These are phyloP conservation scores for Clitoria ternatea DNA, from an alignment of 306 rosid species.

Conservation along the genomic window DNA sequence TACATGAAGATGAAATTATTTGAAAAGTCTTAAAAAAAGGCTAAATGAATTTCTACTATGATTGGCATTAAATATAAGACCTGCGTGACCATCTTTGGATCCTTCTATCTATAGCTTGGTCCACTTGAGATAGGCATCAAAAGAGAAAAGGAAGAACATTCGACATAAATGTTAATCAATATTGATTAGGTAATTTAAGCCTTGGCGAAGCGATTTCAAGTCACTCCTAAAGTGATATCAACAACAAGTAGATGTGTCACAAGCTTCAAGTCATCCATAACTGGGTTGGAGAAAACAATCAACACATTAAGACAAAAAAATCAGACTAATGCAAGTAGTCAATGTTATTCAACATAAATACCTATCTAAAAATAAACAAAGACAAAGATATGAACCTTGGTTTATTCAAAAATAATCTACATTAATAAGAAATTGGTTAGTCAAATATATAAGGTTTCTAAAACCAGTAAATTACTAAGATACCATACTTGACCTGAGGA, in stretches of 20 bases:
- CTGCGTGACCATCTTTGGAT: constrained; percentile 66
- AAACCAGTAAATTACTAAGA: constrained; percentile 2
- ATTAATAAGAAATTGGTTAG: constrained; percentile 20
- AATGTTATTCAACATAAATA: constrained; percentile 47
- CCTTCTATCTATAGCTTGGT: constrained; percentile 61
- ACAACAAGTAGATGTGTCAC: constrained; percentile 89
- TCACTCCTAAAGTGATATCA: constrained; percentile 67
- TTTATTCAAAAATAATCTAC: constrained; percentile 79
- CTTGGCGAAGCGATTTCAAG: constrained; percentile 69
- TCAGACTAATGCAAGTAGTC: constrained; percentile 55
- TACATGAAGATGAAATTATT: constrained; percentile 61
- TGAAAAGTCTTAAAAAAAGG: constrained; percentile 73
- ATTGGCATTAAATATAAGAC: constrained; percentile 62
- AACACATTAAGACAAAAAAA: constrained; percentile 28
- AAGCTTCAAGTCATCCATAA: constrained; percentile 81
- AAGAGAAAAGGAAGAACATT: constrained; percentile 18
- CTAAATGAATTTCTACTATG: constrained; percentile 44
- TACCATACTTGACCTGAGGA: constrained; percentile 74
- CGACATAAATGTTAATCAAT: constrained; percentile 11
- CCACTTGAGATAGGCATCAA: not conserved
- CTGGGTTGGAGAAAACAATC: constrained; percentile 44
- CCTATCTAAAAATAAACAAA: constrained; percentile 50
- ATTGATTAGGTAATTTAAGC: constrained; percentile 76
- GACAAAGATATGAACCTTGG: constrained; percentile 71
- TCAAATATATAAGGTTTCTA: not conserved